Evolutionary conservation across 2,329 filamentous ascomycete species (phyloP).

Genomic region (Trichoderma sp.): DNA sequence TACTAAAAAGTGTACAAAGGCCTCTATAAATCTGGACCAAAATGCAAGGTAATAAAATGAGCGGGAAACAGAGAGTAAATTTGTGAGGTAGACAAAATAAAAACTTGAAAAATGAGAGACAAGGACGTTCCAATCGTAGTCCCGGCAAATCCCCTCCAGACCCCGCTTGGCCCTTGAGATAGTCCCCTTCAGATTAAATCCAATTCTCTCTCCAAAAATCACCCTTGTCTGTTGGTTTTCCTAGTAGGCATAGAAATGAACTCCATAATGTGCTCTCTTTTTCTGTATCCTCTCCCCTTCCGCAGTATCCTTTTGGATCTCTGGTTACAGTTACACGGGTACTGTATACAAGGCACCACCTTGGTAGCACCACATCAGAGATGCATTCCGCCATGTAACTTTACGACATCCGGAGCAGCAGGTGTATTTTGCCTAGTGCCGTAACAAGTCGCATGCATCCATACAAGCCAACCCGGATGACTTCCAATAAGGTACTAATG

Average conservation of each 20-base stretch:
- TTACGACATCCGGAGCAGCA: background rate
- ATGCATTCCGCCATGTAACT: conserved; percentile 7
- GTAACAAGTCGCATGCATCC: background rate
- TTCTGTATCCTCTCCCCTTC: background rate
- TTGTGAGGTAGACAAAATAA: background rate
- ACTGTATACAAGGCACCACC: background rate
- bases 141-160: background rate
- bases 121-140: background rate
- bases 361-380: background rate
- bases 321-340: background rate
- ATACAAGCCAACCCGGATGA: background rate
- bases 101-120: background rate
- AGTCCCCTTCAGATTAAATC: background rate
- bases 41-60: background rate
- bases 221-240: background rate
- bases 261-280: background rate
- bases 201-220: background rate
- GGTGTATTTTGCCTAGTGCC: background rate
- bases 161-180: background rate
- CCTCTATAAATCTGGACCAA: background rate
- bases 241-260: background rate
- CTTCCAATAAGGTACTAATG: background rate
- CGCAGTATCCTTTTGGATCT: background rate
- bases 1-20: background rate
- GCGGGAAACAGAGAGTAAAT: background rate